These are phyloP conservation scores for Colletotrichum australisinense DNA, from an alignment of 2,329 filamentous ascomycete genomes.

Conservation along the genomic window DNA sequence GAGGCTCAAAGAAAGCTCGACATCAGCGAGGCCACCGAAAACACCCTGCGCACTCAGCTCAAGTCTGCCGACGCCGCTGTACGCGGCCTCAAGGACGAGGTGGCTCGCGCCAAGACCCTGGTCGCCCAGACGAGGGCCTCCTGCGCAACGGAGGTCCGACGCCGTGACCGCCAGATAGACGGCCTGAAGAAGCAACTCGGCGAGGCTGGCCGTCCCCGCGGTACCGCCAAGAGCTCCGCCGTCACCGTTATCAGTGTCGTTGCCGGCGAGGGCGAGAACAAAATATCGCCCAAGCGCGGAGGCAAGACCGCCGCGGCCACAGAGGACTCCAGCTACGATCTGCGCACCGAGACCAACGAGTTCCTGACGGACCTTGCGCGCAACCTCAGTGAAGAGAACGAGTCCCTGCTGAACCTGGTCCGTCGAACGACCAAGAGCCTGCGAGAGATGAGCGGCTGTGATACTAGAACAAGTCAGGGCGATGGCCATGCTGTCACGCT, in stretches of 20 bases:
- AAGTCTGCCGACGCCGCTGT: conserved; percentile 79
- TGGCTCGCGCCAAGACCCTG: conserved; percentile 80
- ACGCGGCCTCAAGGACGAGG: conserved; percentile 85
- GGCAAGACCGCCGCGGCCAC: conserved; percentile 41
- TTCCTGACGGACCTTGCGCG: conserved; percentile 89
- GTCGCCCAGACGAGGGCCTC: conserved; percentile 86
- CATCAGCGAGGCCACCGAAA: conserved; percentile 76
- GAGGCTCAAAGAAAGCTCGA: conserved; percentile 68
- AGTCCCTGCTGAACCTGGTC: conserved; percentile 79
- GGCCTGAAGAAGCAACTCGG: conserved; percentile 87
- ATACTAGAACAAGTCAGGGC: conserved; percentile 40
- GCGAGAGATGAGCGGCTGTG: conserved; percentile 74
- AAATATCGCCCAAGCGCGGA: conserved; percentile 47
- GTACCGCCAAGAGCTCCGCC: conserved; percentile 64
- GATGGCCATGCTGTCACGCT: conserved; percentile 44
- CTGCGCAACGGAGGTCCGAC: conserved; percentile 91
- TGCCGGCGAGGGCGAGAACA: conserved; percentile 63
- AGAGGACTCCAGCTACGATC: conserved; percentile 70
- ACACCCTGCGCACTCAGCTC: conserved; percentile 75
- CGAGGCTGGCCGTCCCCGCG: conserved; percentile 73
- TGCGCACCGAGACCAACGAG: conserved; percentile 89
- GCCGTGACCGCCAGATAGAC: conserved; percentile 90
- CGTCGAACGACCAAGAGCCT: conserved; percentile 78
- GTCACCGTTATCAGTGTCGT: conserved; percentile 69
- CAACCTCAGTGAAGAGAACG: conserved; percentile 91